Conservation (phyloP, 495 filamentous ascomycete species). For the Xylaria palmicola region DNA sequence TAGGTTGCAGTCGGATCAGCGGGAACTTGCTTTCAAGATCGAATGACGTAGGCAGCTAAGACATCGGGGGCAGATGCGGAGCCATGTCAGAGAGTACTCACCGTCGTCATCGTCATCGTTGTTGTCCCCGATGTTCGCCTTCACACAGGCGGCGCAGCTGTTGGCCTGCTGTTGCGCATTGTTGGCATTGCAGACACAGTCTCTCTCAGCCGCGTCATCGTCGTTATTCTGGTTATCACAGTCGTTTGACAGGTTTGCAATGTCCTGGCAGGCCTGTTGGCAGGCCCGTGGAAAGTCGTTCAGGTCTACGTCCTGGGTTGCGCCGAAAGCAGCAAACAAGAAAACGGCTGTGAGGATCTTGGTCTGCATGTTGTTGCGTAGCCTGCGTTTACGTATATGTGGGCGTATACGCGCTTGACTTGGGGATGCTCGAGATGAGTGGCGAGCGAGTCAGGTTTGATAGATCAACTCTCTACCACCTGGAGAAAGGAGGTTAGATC, state of each 20-base stretch:
- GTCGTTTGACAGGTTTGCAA: background rate
- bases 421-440: background rate
- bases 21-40: background rate
- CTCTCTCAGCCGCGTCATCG: background rate
- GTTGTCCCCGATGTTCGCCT: background rate
- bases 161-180: background rate
- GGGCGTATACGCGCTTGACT: background rate
- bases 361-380: background rate
- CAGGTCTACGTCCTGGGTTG: slow-evolving; percentile 1
- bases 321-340: background rate
- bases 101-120: background rate
- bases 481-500: background rate
- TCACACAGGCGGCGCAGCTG: slow-evolving; percentile 4
- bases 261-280: slow-evolving; percentile 6
- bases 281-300: slow-evolving; percentile 2
- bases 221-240: background rate
- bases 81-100: background rate
- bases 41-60: too few relatives aligned
- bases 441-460: background rate
- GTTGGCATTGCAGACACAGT: slow-evolving; percentile 4
- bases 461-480: background rate
- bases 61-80: too few relatives aligned
- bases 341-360: background rate
- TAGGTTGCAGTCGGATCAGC: background rate
- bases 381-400: background rate